Base-by-base conservation (phyloP, 495 filamentous ascomycete genomes). In the Penicillium malachiteum region DNA sequence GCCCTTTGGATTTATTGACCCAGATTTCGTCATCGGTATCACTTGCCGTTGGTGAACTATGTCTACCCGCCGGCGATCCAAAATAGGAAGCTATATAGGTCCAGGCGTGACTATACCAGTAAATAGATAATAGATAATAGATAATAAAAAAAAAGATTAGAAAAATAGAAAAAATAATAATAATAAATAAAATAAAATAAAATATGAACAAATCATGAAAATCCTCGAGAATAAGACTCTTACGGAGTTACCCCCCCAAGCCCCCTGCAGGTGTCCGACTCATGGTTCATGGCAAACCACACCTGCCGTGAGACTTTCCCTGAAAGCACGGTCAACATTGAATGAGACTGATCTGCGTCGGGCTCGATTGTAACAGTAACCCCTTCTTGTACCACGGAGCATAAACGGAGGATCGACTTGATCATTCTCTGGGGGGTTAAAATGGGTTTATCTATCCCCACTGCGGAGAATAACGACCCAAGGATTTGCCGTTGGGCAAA, bases 331-430 rank as follows among this genome's bases (percentile, higher is more conserved):
- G 34, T 46, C 43, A 41, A n/a, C n/a, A n/a, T n/a, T n/a, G n/a
- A n/a, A 50, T 26, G 50, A 52, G 43, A 35, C 37, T 51, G 50
- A 60, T 55, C 57, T 38, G 45, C 21, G 50, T 49, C 38, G 21
- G 56, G 35, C 40, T 54, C 44, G 35, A 63, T 40, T 67, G 62
- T 53, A 67, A 67, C 61, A 48, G 64, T 67, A 67, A 67, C 61
- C 64, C 63, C 64, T 56, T 57, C 48, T 52, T 39, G 60, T 62
- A 48, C 51, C 39, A 59, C 64, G 64, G 61, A 62, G 61, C 47
- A 67, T 67, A 64, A 64, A 41, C 34, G 52, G 57, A 55, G 54
- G 54, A 58, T 57, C 57, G 44, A 54, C 50, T 57, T 18, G 48
- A 56, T 59, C 52, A 50, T 57, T 51, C 16, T 14, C 16, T n/a